Evolutionary conservation across 805 yeast genomes (phyloP), one percentile per base, ranked within the genome.

Genomic region (Candida alai): DNA sequence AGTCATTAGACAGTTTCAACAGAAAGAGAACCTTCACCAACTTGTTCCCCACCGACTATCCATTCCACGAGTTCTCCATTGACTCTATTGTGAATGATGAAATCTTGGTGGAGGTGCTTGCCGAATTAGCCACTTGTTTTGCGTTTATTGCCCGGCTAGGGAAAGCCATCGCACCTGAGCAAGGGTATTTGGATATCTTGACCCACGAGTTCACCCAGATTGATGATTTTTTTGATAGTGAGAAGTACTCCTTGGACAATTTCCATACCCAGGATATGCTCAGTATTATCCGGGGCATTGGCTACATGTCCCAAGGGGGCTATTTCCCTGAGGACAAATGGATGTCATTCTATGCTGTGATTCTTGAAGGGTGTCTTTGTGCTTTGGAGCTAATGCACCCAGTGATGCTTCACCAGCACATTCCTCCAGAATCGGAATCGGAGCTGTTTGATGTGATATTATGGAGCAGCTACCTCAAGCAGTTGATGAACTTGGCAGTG

Each of bases 11-110:
- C 13, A 62, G 65, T 34, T 73, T 74, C 56, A 70, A 68, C 39
- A 73, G 78, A 22, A 78, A 74, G 57, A 72, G 86, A 60, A 70
- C 77, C 0, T 83, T 80, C 49, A 79, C 86, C 0, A 69, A 66
- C 18, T 58, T 85, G 25, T 88, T 86, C 62, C 95, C 93, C 6
- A 65, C 68, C 19, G 55, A 60, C 11, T 75, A 73, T 48, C 95
- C 95, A 12, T 80, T 81, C 49, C 59, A 60, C 30, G 80, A 76
- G 27, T 49, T 68, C 19, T 76, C 89, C 0, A 73, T 84, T 44
- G 95, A 87, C 50, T 80, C 94, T 0, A 66, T 79, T 28, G 83
- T 84, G 13, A 75, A 77, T 42, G 84, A 80, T 41, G 84, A 78
- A 43, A 62, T 70, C 2, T 65, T 83, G 37, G 85, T 79, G 18